Conservation (phyloP, 176 grass and related monocot species). For the Thinopyrum elongatum region DNA sequence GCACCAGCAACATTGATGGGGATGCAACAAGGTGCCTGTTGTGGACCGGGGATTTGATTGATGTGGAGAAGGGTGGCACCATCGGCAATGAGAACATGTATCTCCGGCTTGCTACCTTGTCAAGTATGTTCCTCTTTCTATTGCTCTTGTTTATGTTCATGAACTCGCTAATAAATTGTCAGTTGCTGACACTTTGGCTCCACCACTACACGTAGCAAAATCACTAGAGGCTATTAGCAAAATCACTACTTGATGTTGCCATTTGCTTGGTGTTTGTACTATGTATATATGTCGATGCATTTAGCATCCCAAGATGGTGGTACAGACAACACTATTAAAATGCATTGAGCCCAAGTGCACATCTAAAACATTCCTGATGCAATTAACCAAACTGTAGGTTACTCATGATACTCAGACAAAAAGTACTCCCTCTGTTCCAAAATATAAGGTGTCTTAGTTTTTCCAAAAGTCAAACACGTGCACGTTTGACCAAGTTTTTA, state of each 20-base stretch:
- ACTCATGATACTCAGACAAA: not conserved
- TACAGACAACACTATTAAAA: not conserved
- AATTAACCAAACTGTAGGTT: not conserved
- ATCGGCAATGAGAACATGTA: conserved; percentile 14
- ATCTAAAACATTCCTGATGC: not conserved
- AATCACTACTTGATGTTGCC: not conserved
- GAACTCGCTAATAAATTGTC: not conserved
- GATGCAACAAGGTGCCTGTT: conserved; percentile 23
- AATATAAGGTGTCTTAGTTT: no score
- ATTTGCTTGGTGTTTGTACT: not conserved
- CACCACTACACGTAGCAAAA: not conserved
- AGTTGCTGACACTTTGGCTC: not conserved
- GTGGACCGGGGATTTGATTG: conserved; percentile 37
- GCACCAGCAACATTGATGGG: not conserved
- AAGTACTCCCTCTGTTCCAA: no score
- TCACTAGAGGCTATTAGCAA: not conserved
- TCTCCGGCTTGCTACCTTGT: conserved; percentile 18
- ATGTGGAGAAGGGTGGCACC: not conserved
- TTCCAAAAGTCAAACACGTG: no score
- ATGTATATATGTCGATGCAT: not conserved
- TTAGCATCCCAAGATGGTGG: not conserved
- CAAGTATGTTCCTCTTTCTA: not conserved
- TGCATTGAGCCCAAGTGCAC: not conserved
- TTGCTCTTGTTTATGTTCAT: not conserved
- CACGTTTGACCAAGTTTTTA: no score